Percentiles rank a stretch among this genome's conserved stretches.
Evolutionary conservation across 345 rosid species (phyloP).

Genomic region (Hypericum androsaemum): DNA sequence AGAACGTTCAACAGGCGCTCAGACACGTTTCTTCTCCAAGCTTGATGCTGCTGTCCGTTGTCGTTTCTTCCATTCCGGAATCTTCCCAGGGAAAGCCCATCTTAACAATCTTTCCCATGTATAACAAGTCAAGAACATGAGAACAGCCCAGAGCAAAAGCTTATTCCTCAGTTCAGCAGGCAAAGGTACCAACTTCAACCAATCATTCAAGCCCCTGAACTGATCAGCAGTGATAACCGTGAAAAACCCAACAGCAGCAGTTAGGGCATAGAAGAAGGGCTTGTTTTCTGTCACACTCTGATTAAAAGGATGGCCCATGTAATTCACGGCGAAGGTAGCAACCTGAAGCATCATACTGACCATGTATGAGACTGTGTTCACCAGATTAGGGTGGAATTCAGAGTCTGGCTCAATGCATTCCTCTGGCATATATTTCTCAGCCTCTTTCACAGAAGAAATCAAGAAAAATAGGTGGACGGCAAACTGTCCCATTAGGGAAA

Average conservation of each 20-base stretch:
- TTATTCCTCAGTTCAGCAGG: constrained; percentile 73
- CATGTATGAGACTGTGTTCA: constrained; percentile 98
- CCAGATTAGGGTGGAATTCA: constrained; percentile 80
- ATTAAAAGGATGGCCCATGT: constrained; percentile 97
- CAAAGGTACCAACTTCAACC: constrained; percentile 78
- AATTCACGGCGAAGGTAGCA: constrained; percentile 92
- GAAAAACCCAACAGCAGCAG: constrained; percentile 72
- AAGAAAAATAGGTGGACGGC: constrained; percentile 69
- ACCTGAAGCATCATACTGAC: constrained; percentile 98
- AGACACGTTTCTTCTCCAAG: constrained; percentile 52
- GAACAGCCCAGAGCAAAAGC: constrained; percentile 67
- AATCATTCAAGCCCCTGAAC: constrained; percentile 73
- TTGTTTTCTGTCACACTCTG: constrained; percentile 85
- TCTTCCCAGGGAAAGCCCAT: constrained; percentile 79
- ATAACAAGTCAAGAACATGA: constrained; percentile 68
- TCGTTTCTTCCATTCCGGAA: constrained; percentile 68
- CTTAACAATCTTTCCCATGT: constrained; percentile 73
- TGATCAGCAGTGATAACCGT: constrained; percentile 70
- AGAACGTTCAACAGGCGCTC: no score
- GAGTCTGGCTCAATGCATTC: constrained; percentile 98
- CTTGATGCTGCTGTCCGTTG: constrained; percentile 44
- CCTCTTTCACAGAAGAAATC: constrained; percentile 72
- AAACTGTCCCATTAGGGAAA: constrained; percentile 93
- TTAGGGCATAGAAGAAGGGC: constrained; percentile 72
- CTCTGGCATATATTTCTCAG: constrained; percentile 93